phyloP scores from a whole-genome alignment of 2,329 filamentous ascomycete species.

The Leptographium lundbergii region DNA sequence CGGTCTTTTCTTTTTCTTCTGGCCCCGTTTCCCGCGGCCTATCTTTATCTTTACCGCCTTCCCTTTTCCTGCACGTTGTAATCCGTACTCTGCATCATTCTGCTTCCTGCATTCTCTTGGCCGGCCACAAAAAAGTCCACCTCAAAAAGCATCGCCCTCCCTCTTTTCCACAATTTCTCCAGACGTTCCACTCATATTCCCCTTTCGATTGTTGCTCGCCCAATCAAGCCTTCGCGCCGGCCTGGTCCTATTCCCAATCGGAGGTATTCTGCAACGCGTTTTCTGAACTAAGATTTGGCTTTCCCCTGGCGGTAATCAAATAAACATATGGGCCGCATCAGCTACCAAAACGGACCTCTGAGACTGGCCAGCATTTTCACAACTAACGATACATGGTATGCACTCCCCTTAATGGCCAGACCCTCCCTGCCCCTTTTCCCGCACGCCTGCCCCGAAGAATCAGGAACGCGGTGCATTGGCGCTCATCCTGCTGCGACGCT shows the following conservation, averaged over 20 bases:
- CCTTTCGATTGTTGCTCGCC: conserved; percentile 3
- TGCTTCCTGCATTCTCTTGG: not conserved
- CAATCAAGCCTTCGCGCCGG: conserved; percentile 7
- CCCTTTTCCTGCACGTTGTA: not conserved
- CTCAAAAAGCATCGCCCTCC: not conserved
- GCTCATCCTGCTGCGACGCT: not conserved
- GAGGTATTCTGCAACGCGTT: conserved; percentile 16
- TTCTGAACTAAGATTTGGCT: conserved; percentile 15
- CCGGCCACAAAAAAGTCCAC: too few relatives aligned
- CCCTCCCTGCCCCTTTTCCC: conserved; percentile 1
- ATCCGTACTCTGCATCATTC: not conserved
- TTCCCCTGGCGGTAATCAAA: conserved; percentile 21
- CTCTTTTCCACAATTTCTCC: not conserved
- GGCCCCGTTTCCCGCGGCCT: not conserved
- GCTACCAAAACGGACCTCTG: not conserved
- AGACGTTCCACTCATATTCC: not conserved
- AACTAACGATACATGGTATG: not conserved
- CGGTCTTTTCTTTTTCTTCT: not conserved
- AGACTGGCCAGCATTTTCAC: conserved; percentile 4
- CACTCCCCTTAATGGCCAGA: not conserved
- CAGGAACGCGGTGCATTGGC: conserved; percentile 3
- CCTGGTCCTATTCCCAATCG: conserved; percentile 1
- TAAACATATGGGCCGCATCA: conserved; percentile 16
- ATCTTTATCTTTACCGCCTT: not conserved
- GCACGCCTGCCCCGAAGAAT: not conserved